phyloP scores from a whole-genome alignment of 345 rosid species.

The Moricandia moricandioides region DNA sequence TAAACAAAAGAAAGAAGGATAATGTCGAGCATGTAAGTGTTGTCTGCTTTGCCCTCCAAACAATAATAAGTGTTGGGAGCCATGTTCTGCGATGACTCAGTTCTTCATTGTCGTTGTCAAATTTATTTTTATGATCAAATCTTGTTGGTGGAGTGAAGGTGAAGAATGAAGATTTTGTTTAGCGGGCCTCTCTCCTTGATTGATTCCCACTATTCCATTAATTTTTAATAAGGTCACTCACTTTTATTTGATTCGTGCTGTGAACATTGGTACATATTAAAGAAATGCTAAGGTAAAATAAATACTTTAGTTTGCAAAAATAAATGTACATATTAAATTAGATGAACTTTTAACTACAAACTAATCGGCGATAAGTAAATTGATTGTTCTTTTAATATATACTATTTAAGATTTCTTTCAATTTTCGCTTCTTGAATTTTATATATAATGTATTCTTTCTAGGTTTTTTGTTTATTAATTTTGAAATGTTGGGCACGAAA shows the following conservation, averaged over 20 bases:
- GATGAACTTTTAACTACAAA: background rate
- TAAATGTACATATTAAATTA: background rate
- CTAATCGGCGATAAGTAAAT: background rate
- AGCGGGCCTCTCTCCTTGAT: constrained; percentile 20
- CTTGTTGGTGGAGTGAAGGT: constrained; percentile 30
- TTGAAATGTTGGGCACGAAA: too few species aligned
- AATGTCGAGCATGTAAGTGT: constrained; percentile 1
- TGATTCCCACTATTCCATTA: constrained; percentile 14
- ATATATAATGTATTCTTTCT: too few species aligned
- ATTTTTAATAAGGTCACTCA: background rate
- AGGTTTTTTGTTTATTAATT: too few species aligned
- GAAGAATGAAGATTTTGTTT: constrained; percentile 27
- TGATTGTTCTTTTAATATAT: too few species aligned
- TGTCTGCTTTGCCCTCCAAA: background rate
- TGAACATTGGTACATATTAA: background rate
- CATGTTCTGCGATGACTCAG: constrained; percentile 34
- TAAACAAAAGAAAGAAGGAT: constrained; percentile 16
- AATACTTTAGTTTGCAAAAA: background rate
- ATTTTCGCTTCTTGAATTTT: too few species aligned
- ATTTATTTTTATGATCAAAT: constrained; percentile 25
- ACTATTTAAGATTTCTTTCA: too few species aligned
- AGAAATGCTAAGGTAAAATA: background rate
- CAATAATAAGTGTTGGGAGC: constrained; percentile 12
- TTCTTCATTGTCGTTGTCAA: constrained; percentile 30
- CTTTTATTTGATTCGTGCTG: background rate